These are phyloP conservation scores for Podospora anserina DNA, from an alignment of 495 filamentous ascomycete species.

Conservation along the genomic window DNA sequence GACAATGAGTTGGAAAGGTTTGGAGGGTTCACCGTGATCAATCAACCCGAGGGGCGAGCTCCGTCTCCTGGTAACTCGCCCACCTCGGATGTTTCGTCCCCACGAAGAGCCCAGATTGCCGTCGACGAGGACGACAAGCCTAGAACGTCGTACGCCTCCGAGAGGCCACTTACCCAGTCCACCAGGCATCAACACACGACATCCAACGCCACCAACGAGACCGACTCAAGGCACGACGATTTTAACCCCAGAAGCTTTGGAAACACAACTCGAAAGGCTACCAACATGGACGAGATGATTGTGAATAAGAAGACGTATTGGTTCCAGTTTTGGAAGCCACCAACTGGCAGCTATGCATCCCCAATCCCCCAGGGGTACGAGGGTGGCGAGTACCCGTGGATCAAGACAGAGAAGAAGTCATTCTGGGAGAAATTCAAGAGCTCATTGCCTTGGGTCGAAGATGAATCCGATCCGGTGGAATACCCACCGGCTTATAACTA, in stretches of 20 bases:
- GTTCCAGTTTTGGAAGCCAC: conserved; percentile 56
- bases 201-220: conserved; percentile 37
- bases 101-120: conserved; percentile 2
- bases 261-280: conserved; percentile 45
- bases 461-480: conserved; percentile 42
- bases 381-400: conserved; percentile 39
- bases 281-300: conserved; percentile 44
- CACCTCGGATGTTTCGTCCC: background rate
- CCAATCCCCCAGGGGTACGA: conserved; percentile 51
- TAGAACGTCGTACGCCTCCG: conserved; percentile 34
- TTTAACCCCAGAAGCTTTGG: conserved; percentile 32
- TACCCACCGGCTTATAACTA: conserved; percentile 72
- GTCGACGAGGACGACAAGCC: conserved; percentile 27
- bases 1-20: conserved; percentile 55
- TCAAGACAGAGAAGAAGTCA: conserved; percentile 43
- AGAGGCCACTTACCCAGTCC: conserved; percentile 25
- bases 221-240: conserved; percentile 29
- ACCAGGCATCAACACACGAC: conserved; percentile 34
- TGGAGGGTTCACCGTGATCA: conserved; percentile 51
- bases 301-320: conserved; percentile 42
- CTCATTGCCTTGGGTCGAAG: conserved; percentile 38
- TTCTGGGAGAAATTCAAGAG: conserved; percentile 44
- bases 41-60: background rate
- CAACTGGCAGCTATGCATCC: conserved; percentile 50
- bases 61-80: background rate